Evolutionary conservation across 805 yeast genomes (phyloP).

Genomic region (Candida anglica): DNA sequence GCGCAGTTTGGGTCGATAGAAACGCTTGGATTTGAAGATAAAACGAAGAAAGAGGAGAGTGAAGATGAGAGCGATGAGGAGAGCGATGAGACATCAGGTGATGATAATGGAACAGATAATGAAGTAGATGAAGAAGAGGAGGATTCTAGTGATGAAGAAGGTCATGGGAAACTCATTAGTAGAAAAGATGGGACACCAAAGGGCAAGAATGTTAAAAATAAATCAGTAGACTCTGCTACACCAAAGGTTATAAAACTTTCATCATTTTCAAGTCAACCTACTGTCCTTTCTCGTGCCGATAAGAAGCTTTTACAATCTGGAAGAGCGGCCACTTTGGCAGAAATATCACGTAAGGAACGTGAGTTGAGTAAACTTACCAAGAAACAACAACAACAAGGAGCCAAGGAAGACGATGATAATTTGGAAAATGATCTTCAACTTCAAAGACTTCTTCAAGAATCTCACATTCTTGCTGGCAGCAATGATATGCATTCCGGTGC

Average conservation of each 20-base stretch:
- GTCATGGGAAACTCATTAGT: not conserved
- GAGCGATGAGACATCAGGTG: conserved; percentile 16
- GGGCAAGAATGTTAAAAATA: conserved; percentile 12
- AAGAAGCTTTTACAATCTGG: conserved; percentile 55
- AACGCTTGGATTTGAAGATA: conserved; percentile 34
- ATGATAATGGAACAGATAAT: conserved; percentile 11
- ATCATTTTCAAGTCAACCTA: conserved; percentile 20
- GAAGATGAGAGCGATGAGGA: conserved; percentile 14
- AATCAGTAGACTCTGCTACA: conserved; percentile 2
- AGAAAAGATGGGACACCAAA: conserved; percentile 5
- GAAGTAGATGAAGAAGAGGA: conserved; percentile 6
- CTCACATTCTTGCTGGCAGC: conserved; percentile 53
- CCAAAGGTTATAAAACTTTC: conserved; percentile 44
- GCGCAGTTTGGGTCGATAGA: conserved; percentile 61
- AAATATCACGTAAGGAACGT: conserved; percentile 22
- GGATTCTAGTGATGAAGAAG: conserved; percentile 10
- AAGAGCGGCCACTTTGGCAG: conserved; percentile 48
- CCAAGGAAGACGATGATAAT: conserved; percentile 45
- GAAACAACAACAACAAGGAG: conserved; percentile 30
- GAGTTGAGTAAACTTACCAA: conserved; percentile 23
- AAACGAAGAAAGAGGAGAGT: conserved; percentile 17
- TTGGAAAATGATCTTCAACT: conserved; percentile 68
- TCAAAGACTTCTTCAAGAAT: conserved; percentile 66
- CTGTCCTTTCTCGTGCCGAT: conserved; percentile 41
- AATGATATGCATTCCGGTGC: conserved; percentile 56